These are phyloP conservation scores for Colletotrichum melonis DNA, from an alignment of 2,329 filamentous ascomycete genomes.

Conservation along the genomic window DNA sequence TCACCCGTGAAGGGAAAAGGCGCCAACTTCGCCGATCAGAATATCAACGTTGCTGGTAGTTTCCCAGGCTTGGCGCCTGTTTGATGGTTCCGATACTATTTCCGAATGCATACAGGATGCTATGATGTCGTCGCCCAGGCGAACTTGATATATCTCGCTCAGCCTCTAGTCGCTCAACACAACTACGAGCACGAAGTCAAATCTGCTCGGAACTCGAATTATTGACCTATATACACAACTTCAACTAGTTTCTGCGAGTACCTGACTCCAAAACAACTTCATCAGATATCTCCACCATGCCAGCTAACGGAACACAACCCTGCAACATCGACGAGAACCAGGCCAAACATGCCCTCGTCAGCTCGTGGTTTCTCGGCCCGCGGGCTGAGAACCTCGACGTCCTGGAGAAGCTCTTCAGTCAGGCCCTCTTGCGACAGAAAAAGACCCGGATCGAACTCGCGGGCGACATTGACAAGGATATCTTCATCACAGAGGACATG, in stretches of 20 bases:
- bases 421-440: not conserved
- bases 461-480: not conserved
- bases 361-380: slow-evolving; percentile 55
- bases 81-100: not conserved
- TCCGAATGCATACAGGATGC: not conserved
- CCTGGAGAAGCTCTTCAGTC: slow-evolving; percentile 46
- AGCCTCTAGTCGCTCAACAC: not conserved
- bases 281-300: not conserved
- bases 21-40: no score
- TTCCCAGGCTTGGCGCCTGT: not conserved
- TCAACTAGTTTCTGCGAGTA: not conserved
- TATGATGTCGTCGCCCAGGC: not conserved
- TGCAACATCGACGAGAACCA: not conserved
- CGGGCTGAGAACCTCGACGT: slow-evolving; percentile 55
- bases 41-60: not conserved
- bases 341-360: slow-evolving; percentile 40
- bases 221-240: not conserved
- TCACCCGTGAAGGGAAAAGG: no score
- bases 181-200: not conserved
- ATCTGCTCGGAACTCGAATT: not conserved
- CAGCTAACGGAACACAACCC: not conserved
- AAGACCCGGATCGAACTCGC: not conserved
- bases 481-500: not conserved
- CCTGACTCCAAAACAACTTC: not conserved
- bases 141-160: not conserved